Base-by-base conservation (phyloP, 2,329 filamentous ascomycete genomes). In the Dothistroma septosporum region DNA sequence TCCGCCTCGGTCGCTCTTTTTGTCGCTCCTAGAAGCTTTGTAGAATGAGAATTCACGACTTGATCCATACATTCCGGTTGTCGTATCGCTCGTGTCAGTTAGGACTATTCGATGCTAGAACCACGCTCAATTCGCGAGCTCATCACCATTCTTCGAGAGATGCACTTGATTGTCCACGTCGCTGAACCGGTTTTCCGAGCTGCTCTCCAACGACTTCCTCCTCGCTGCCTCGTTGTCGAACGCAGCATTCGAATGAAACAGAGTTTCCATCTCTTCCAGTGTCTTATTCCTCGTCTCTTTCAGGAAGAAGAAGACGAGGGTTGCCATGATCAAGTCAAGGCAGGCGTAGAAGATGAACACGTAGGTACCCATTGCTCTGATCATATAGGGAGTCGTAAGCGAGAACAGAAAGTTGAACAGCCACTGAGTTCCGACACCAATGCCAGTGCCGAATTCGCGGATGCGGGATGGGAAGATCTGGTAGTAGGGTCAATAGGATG, bases 381-480 rank as follows among this genome's bases (percentile, higher is more conserved):
- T 79, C 76, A 81, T 82, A 65, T 80, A 79, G 0, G 81, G 81
- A 1, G 81, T 83, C 16, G 75, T 73, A 31, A 81, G 75, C 0
- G 76, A 69, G 63, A 82, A 80, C 31, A 78, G 73, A 70, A 82
- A 83, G 70, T 82, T 82, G 70, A 78, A 81, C 1, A 79, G 61
- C 80, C 80, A 83, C 65, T 83, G 80, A 0, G 78, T 79, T 0
- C 78, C 74, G 6, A 80, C 80, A 10, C 78, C 80, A 33, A 80
- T 73, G n/a, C 79, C 78, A 32, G 81, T 77, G 9, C 80, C 80
- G 4, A 77, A 73, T 55, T 82, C 80, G 12, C 82, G 77, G 52
- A 83, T 78, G 6, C 81, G 73, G 0, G 76, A 78, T 0, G 81
- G 80, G 64, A 83, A 84, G 61, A 84, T 82, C 75, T 81, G 75